Conservation (phyloP, 225 moss, liverwort and hornwort genomes). For the Marchantia paleacea region DNA sequence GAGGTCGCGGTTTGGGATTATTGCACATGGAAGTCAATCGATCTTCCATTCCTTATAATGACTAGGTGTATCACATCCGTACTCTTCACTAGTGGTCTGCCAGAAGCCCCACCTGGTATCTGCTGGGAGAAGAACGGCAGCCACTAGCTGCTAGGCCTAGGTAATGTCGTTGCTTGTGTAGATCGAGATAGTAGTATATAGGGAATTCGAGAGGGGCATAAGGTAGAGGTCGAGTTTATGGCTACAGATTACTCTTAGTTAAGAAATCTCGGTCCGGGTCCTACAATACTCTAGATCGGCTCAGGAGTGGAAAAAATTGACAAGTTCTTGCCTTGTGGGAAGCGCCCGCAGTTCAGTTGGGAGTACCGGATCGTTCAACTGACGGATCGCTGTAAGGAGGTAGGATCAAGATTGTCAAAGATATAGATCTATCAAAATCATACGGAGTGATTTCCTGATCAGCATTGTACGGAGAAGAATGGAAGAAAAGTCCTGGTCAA, state of each 20-base stretch:
- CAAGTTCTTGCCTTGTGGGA: background rate
- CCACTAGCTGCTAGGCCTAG: background rate
- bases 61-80: background rate
- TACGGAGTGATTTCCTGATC: background rate
- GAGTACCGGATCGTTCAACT: background rate
- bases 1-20: background rate
- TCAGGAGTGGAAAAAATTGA: background rate
- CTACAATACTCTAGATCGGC: background rate
- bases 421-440: background rate
- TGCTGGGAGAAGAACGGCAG: slow-evolving; percentile 13
- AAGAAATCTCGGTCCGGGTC: background rate
- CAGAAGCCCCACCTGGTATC: slow-evolving; percentile 3
- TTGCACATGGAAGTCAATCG: background rate
- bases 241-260: background rate
- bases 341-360: background rate
- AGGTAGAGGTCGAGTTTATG: background rate
- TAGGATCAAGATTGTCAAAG: background rate
- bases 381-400: background rate
- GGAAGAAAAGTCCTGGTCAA: background rate
- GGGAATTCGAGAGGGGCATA: background rate
- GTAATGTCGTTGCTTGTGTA: background rate
- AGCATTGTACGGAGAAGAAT: background rate
- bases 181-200: background rate
- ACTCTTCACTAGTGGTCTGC: slow-evolving; percentile 11
- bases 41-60: background rate